phyloP scores from a whole-genome alignment of 164 flowering plant species.

The Liriodendron chinense region DNA sequence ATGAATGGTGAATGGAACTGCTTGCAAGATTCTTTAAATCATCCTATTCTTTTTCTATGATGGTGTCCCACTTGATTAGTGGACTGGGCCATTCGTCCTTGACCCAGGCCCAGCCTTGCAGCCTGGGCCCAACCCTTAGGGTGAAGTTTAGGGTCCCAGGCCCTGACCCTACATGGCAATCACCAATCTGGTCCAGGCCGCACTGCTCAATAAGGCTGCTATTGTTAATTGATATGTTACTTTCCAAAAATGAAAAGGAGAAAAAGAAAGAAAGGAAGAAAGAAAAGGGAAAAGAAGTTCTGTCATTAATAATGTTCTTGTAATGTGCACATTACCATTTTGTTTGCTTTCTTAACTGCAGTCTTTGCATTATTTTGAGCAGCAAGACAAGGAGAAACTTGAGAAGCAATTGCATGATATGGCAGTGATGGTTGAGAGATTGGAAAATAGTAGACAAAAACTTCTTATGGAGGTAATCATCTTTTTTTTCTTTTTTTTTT shows the following conservation, averaged over 20 bases:
- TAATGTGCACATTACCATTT: not conserved
- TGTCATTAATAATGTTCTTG: not conserved
- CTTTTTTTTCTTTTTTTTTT: too few relatives aligned
- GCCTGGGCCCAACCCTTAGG: too few relatives aligned
- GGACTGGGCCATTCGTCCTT: too few relatives aligned
- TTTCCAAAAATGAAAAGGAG: not conserved
- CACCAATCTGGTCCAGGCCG: too few relatives aligned
- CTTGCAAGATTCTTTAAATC: too few relatives aligned
- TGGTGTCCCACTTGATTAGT: too few relatives aligned
- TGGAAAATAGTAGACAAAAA: conserved; percentile 90
- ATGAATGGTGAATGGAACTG: too few relatives aligned
- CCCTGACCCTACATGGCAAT: too few relatives aligned
- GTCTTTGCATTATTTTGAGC: conserved; percentile 15
- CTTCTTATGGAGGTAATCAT: conserved; percentile 71
- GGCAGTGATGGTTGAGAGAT: conserved; percentile 84
- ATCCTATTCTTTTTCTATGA: too few relatives aligned
- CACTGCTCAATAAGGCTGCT: too few relatives aligned
- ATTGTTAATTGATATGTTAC: not conserved
- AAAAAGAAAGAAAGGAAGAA: not conserved
- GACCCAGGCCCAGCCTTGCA: too few relatives aligned
- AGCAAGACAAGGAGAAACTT: conserved; percentile 89
- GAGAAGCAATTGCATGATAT: conserved; percentile 93
- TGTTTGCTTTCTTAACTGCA: conserved; percentile 6
- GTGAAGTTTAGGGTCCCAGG: too few relatives aligned
- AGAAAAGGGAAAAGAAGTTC: not conserved